These are phyloP conservation scores for Entelexis sorbosivorans DNA, from an alignment of 1,139 yeast genomes.

Conservation along the genomic window DNA sequence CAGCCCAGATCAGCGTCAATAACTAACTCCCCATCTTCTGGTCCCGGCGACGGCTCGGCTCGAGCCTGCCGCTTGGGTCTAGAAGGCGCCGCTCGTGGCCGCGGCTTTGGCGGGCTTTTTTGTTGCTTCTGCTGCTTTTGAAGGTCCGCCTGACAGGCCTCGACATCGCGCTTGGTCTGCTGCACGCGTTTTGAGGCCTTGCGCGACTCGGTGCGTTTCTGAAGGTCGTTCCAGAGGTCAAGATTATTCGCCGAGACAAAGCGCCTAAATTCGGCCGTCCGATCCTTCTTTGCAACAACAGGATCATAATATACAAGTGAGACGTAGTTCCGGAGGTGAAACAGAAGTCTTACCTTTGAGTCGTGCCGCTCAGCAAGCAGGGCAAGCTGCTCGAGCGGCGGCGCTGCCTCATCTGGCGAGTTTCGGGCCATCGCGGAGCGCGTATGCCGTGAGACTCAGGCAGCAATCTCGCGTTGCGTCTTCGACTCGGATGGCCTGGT, in stretches of 20 bases:
- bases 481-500: neutral
- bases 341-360: conserved; percentile 39
- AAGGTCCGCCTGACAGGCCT: conserved; percentile 13
- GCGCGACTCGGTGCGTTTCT: conserved; percentile 18
- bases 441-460: neutral
- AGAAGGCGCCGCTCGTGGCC: neutral
- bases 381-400: conserved; percentile 18
- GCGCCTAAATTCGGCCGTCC: conserved; percentile 32
- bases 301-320: conserved; percentile 57
- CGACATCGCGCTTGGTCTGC: conserved; percentile 13
- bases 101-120: conserved; percentile 11
- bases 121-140: conserved; percentile 12
- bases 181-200: conserved; percentile 19
- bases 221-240: conserved; percentile 32
- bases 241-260: conserved; percentile 26
- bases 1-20: conserved; percentile 17
- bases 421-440: conserved; percentile 8
- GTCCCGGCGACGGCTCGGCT: neutral
- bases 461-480: neutral
- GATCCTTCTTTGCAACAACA: conserved; percentile 37
- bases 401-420: conserved; percentile 18
- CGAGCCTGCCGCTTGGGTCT: neutral
- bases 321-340: conserved; percentile 48
- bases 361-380: conserved; percentile 40
- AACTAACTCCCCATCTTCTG: neutral